Evolutionary conservation across 768 basidiomycete species (phyloP), one percentile per base, ranked within the genome.

Genomic region (Gymnopilus dilepis): DNA sequence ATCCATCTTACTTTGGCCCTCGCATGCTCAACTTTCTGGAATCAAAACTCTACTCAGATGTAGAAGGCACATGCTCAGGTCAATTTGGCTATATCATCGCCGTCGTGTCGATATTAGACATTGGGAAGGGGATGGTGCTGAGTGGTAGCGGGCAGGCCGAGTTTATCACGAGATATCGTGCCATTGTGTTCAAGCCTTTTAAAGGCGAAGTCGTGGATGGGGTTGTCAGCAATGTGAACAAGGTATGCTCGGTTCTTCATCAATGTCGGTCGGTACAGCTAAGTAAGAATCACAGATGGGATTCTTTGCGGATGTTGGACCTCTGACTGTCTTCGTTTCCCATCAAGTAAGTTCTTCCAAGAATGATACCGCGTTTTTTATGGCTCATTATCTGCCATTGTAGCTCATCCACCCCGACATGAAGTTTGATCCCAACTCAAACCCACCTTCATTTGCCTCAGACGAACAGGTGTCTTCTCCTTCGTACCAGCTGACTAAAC

Each of bases 171-270:
- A 83, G 91, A 57, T 99, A 99, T 77, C 88, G 91, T 26, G 97
- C 97, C 6, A 95, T 99, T 65, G 97, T 99, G 19, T 98, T 97
- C 85, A 96, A 98, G 76, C 97, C 97, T n/a, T 99, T 99, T 84
- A 97, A 98, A 75, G 96, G 95, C 9, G 97, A 99, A 73, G 97
- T 98, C 4, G 92, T 99, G 17, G 97, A 99, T 73, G 97, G 95
- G 0, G 89, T 95, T 3, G 97, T 99, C 17, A 91, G 90, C 69
- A 95, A 93, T 62, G 97, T 99, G 34, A 96, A 89, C 74, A 97
- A 97, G 85, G 97, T 95, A 67, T 69, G 88, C 28, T 6, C 2
- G 34, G 15, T 56, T 30, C 26, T 2, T 13, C 33, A 11, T 26
- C 15, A 30, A 8, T 4, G 21, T 47, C 51, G 28, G 42, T n/a